A percentile compares a stretch with the other conserved stretches of the same genome.
phyloP scores from a whole-genome alignment of 2,329 filamentous ascomycete species.

The Exophiala viscosa region DNA sequence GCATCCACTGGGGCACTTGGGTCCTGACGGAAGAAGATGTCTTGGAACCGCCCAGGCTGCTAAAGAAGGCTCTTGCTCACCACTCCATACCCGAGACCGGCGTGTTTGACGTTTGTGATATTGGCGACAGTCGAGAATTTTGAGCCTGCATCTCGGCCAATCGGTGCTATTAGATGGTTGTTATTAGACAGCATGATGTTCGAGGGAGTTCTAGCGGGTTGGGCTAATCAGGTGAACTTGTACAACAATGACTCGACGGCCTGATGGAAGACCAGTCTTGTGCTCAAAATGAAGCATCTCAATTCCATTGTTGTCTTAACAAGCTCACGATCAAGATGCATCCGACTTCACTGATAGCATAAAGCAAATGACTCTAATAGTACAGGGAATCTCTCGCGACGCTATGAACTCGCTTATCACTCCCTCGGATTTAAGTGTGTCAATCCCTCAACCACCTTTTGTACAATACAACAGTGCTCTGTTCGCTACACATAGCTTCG shows the following conservation, averaged over 20 bases:
- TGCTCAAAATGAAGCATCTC: no score
- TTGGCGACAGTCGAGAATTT: conserved; percentile 79
- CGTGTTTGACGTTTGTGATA: conserved; percentile 75
- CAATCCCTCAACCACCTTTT: no score
- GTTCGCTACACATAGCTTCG: no score
- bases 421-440: no score
- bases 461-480: no score
- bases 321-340: neutral
- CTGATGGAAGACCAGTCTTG: no score
- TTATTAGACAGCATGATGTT: no score
- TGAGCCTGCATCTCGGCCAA: conserved; percentile 33
- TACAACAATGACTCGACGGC: no score
- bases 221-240: no score
- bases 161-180: no score
- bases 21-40: conserved; percentile 80
- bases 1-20: conserved; percentile 92
- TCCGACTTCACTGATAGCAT: neutral
- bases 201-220: no score
- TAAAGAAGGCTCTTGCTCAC: conserved; percentile 67
- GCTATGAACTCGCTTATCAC: no score
- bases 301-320: neutral
- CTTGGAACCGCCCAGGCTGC: conserved; percentile 69
- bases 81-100: conserved; percentile 61
- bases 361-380: neutral
- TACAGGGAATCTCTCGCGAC: neutral